Percentiles rank a stretch among this genome's conserved stretches.
Conservation (phyloP, 1,139 yeast genomes). For the Entelexis paramagnoliae region DNA sequence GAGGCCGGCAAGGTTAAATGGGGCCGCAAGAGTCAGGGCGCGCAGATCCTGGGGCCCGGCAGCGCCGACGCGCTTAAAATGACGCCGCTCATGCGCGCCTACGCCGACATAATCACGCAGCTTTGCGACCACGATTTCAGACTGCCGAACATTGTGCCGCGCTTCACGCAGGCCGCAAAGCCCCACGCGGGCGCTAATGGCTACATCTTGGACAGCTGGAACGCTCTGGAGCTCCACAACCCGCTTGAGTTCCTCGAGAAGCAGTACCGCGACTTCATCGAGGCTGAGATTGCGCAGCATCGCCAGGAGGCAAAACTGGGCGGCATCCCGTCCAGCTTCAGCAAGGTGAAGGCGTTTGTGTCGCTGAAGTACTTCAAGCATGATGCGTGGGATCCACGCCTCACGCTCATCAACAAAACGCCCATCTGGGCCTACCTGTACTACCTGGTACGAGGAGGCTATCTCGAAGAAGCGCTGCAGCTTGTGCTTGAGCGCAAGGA, state of each 20-base stretch:
- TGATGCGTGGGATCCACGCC: constrained; percentile 43
- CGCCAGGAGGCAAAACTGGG: constrained; percentile 45
- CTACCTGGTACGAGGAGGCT: constrained; percentile 76
- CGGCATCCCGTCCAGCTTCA: constrained; percentile 60
- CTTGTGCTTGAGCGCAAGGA: constrained; percentile 44
- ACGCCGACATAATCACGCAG: constrained; percentile 53
- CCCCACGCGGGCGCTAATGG: constrained; percentile 28
- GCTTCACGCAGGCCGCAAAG: constrained; percentile 42
- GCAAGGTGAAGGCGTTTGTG: constrained; percentile 60
- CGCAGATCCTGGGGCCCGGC: constrained; percentile 32
- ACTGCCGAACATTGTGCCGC: constrained; percentile 26
- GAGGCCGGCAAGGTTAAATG: neutral
- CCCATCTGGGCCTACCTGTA: constrained; percentile 91
- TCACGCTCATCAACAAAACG: constrained; percentile 61
- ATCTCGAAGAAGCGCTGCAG: constrained; percentile 63
- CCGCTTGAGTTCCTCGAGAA: constrained; percentile 45
- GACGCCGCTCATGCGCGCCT: constrained; percentile 35
- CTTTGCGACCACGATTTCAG: constrained; percentile 29
- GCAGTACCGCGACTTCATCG: constrained; percentile 69
- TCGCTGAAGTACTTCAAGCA: constrained; percentile 35
- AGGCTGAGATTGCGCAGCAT: constrained; percentile 55
- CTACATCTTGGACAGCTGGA: constrained; percentile 42
- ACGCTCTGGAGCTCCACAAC: constrained; percentile 27
- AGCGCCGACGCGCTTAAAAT: constrained; percentile 31
- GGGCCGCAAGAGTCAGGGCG: constrained; percentile 25